Evolutionary conservation across 805 yeast genomes (phyloP).

Genomic region (Nakazawaea siamensis): DNA sequence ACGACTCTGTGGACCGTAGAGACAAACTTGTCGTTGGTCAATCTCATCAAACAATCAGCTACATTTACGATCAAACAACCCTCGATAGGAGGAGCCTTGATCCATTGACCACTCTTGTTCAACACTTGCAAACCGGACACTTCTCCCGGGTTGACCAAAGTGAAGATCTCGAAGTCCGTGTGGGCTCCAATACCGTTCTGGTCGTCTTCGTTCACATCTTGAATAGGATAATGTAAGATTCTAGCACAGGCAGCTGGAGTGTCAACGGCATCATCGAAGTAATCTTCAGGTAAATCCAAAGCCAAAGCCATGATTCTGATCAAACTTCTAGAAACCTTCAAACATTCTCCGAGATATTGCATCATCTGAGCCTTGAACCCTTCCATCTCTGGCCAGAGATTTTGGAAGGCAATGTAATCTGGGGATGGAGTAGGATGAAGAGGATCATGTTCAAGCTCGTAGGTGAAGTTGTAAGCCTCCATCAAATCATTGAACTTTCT

Average conservation of each 20-base stretch:
- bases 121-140: conserved; percentile 29
- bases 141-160: conserved; percentile 18
- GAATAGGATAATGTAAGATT: conserved; percentile 22
- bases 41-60: conserved; percentile 29
- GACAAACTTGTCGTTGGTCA: conserved; percentile 27
- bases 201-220: conserved; percentile 15
- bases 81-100: conserved; percentile 25
- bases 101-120: conserved; percentile 21
- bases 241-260: conserved; percentile 21
- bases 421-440: conserved; percentile 6
- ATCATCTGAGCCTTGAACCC: conserved; percentile 11
- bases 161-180: conserved; percentile 23
- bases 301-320: conserved; percentile 18
- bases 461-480: conserved; percentile 22
- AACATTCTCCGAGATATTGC: conserved; percentile 4
- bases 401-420: conserved; percentile 7
- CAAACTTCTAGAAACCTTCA: conserved; percentile 11
- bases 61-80: conserved; percentile 27
- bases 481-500: conserved; percentile 15
- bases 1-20: conserved; percentile 32
- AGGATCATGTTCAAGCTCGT: conserved; percentile 16
- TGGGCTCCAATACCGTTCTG: conserved; percentile 26
- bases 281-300: conserved; percentile 17
- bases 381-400: conserved; percentile 20
- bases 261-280: conserved; percentile 17